These are phyloP conservation scores for Durusdinium trenchii DNA, from an alignment of 73 alveolate species.

Conservation along the genomic window DNA sequence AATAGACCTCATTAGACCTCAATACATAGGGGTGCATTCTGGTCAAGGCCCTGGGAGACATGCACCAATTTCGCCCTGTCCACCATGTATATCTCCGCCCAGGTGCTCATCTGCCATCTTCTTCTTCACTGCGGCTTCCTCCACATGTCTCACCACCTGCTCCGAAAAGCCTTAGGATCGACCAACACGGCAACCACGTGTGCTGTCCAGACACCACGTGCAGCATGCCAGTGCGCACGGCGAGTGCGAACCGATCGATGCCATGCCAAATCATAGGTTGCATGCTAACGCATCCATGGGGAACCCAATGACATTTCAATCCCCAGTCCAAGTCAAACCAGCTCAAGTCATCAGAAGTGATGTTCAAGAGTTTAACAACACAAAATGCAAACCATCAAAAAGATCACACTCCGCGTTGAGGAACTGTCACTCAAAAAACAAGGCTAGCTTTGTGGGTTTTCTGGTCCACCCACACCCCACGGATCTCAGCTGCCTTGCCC, in stretches of 20 bases:
- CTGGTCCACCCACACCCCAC: background rate
- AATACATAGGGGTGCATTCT: too few relatives aligned
- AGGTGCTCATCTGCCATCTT: constrained; percentile 57
- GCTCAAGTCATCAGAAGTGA: background rate
- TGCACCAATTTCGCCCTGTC: background rate
- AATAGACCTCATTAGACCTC: too few relatives aligned
- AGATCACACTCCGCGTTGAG: background rate
- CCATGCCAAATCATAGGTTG: background rate
- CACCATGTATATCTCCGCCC: background rate
- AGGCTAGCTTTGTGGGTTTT: too few relatives aligned
- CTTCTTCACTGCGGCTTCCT: constrained; percentile 67
- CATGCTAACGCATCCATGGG: background rate
- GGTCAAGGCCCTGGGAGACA: too few relatives aligned
- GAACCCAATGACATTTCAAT: background rate
- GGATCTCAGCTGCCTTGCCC: too few relatives aligned
- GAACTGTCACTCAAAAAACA: background rate
- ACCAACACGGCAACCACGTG: background rate
- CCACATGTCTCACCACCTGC: constrained; percentile 74
- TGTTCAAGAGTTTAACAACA: background rate
- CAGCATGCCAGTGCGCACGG: background rate
- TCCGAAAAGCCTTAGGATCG: constrained; percentile 46
- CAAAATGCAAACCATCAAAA: background rate
- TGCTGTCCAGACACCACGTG: background rate
- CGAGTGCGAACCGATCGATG: background rate
- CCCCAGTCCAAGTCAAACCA: background rate